A percentile compares a stretch with the other conserved stretches of the same genome.
Evolutionary conservation across 2,329 filamentous ascomycete species (phyloP).

Genomic region (Daldinia eschscholtzii): DNA sequence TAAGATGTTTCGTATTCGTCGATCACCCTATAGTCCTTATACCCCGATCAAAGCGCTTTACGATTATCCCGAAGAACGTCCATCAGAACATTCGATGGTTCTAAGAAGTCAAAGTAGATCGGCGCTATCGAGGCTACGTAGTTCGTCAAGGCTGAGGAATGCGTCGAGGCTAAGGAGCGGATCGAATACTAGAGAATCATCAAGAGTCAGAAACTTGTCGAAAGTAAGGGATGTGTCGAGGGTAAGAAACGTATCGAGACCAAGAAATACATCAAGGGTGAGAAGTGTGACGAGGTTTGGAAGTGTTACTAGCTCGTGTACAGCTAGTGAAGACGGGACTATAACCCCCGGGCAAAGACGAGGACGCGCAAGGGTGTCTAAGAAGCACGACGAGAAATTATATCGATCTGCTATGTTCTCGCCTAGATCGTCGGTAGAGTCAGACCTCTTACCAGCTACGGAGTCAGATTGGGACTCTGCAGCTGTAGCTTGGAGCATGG

Average conservation of each 20-base stretch:
- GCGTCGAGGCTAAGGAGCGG: not conserved
- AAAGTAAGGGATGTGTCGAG: not conserved
- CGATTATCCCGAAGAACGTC: conserved; percentile 31
- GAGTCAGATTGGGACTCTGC: conserved; percentile 62
- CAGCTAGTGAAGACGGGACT: conserved; percentile 36
- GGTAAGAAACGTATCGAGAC: not conserved
- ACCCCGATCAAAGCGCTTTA: conserved; percentile 32
- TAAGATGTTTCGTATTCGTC: conserved; percentile 1
- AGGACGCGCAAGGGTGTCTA: conserved; percentile 45
- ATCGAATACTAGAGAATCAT: not conserved
- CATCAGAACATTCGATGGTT: conserved; percentile 41
- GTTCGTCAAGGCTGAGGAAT: not conserved
- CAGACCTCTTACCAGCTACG: conserved; percentile 57
- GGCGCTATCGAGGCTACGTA: conserved; percentile 14
- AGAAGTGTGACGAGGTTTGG: conserved; percentile 10
- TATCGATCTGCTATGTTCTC: conserved; percentile 57
- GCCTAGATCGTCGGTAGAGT: conserved; percentile 52
- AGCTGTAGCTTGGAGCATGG: conserved; percentile 61
- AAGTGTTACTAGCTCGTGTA: conserved; percentile 46
- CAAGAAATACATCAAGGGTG: not conserved
- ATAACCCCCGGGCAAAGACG: conserved; percentile 33
- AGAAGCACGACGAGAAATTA: conserved; percentile 50
- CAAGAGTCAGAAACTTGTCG: not conserved
- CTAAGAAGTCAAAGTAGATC: conserved; percentile 42
- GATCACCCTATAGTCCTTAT: conserved; percentile 15